Evolutionary conservation across 108 stramenopile species (phyloP).

Genomic region (Nannochloropsis gaditana): DNA sequence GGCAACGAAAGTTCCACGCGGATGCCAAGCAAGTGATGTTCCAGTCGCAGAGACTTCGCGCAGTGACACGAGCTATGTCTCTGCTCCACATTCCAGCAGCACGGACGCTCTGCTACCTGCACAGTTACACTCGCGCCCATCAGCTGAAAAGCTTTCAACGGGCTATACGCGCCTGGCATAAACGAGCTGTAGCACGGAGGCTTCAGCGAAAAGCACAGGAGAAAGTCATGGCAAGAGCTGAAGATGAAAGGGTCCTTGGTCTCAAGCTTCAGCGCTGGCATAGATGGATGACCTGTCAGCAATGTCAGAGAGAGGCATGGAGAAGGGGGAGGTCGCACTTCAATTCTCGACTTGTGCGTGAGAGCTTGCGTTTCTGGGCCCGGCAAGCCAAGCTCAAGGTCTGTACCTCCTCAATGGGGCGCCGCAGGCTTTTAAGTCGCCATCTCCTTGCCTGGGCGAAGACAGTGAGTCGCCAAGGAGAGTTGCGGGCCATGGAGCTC

Average conservation of each 20-base stretch:
- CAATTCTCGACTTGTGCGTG: too few relatives aligned
- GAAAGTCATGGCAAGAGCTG: background rate
- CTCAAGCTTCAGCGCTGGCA: background rate
- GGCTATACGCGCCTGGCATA: background rate
- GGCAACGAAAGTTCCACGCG: background rate
- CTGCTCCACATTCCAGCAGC: background rate
- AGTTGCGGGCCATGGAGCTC: background rate
- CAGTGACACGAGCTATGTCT: background rate
- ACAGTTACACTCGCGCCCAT: background rate
- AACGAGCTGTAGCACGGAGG: background rate
- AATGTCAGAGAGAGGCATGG: background rate
- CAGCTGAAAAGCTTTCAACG: background rate
- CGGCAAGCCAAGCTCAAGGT: too few relatives aligned
- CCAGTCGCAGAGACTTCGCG: background rate
- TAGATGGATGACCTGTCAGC: background rate
- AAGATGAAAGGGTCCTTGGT: background rate
- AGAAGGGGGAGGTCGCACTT: too few relatives aligned
- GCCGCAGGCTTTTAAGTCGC: too few relatives aligned
- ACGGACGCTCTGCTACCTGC: background rate
- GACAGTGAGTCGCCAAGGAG: background rate
- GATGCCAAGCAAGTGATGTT: background rate
- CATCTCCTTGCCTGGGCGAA: background rate
- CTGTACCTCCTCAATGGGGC: too few relatives aligned
- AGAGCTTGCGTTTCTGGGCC: too few relatives aligned
- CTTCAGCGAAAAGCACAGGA: background rate